These are phyloP conservation scores for Boletellus ananas DNA, from an alignment of 768 basidiomycete genomes.

Conservation along the genomic window DNA sequence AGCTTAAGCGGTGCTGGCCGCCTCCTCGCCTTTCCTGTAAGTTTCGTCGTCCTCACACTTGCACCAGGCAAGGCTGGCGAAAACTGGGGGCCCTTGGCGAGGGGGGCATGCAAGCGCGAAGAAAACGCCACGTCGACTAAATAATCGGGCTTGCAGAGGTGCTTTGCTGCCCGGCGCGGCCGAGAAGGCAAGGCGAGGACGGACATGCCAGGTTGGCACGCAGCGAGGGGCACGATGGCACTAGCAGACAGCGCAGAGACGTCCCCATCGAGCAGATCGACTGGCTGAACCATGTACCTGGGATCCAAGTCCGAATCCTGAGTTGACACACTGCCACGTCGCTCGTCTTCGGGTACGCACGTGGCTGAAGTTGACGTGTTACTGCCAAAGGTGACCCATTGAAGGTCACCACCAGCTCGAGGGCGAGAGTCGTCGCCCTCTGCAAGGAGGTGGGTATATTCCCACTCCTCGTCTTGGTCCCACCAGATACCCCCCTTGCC, in stretches of 20 bases:
- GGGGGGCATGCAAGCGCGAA: neutral
- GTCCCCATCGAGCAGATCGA: slow-evolving; percentile 30
- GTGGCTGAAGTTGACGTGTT: slow-evolving; percentile 15
- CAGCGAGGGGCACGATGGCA: slow-evolving; percentile 19
- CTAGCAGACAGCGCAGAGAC: slow-evolving; percentile 34
- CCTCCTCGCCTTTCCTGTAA: slow-evolving; percentile 33
- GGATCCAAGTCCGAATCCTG: slow-evolving; percentile 54
- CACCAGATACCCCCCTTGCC: slow-evolving; percentile 62
- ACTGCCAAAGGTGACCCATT: slow-evolving; percentile 43
- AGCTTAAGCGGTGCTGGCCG: slow-evolving; percentile 44
- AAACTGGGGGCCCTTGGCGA: slow-evolving; percentile 12
- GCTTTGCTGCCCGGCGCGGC: slow-evolving; percentile 33
- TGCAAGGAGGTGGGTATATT: slow-evolving; percentile 58
- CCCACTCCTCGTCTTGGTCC: slow-evolving; percentile 70
- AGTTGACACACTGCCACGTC: slow-evolving; percentile 47
- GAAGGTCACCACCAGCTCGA: slow-evolving; percentile 29
- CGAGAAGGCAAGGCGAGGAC: slow-evolving; percentile 37
- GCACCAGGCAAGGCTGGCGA: slow-evolving; percentile 5
- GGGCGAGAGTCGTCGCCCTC: slow-evolving; percentile 30
- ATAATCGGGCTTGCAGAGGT: slow-evolving; percentile 37
- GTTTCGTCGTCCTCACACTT: slow-evolving; percentile 2
- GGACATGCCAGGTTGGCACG: slow-evolving; percentile 32
- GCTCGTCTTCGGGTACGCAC: slow-evolving; percentile 25
- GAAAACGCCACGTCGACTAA: slow-evolving; percentile 32
- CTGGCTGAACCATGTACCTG: slow-evolving; percentile 42